Evolutionary conservation across 1,284 basidiomycete genomes (phyloP), one percentile per base, ranked within the genome.

Genomic region (Microbotryum silenes-acaulis): DNA sequence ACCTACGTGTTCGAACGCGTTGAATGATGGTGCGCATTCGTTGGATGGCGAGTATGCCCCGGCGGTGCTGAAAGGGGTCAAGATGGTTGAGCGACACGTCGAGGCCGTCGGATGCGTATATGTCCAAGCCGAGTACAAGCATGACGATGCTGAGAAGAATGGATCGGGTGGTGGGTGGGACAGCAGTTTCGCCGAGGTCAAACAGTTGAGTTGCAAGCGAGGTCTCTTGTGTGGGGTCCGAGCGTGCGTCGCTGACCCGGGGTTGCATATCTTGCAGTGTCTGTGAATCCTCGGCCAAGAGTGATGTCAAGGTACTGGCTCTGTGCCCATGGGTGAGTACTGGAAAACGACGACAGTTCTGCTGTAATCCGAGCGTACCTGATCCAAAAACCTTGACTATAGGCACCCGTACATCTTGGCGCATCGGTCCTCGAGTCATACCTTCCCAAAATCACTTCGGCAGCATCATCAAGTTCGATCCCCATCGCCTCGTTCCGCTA

Each of bases 321-420:
- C n/a, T 68, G 49, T 62, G 59, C 0, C 67, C 67, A 7, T 68
- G 67, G 67, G 64, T 60, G 18, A 23, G 16, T 18, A 42, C 3
- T 42, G 9, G 37, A 42, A 42, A 16, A 0, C 16, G 61, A 31
- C 14, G n/a, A 3, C 23, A 6, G 29, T n/a, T 37, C 42, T 20
- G 44, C 10, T 29, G 18, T 16, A 14, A 12, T 12, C 16, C 16
- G 37, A 42, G 37, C 37, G 16, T 42, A 6, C 33, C 49, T 47
- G 23, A n/a, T 23, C 8, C 7, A 21, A 23, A 10, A 6, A 21
- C 20, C 14, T 49, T 57, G 18, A 57, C 27, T 25, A 2, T 21
- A 66, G 64, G 65, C 65, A 6, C 67, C 67, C 0, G 54, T 66
- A 1, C 67, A 66, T 7, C 57, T 55, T 21, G 67, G 65, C 14